Percentiles rank a stretch among this genome's conserved stretches.
Conservation (phyloP, 495 filamentous ascomycete genomes). For the Neurospora africana region DNA sequence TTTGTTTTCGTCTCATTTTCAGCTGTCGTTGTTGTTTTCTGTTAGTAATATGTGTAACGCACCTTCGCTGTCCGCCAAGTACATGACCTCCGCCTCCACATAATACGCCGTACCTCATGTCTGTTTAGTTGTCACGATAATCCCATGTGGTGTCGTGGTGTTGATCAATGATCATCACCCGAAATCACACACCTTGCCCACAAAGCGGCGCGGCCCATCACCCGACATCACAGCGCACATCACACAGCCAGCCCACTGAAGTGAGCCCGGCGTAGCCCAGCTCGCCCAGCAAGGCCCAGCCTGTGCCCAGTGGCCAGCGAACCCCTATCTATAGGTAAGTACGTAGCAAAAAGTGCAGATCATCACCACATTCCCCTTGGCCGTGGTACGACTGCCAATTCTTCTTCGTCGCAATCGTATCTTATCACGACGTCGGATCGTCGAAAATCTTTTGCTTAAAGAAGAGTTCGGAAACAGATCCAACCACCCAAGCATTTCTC, state of each 20-base stretch:
- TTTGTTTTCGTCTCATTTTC: background rate
- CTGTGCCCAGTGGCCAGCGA: background rate
- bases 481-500: background rate
- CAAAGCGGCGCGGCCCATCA: background rate
- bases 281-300: background rate
- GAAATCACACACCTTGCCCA: background rate
- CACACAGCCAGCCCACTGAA: background rate
- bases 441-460: background rate
- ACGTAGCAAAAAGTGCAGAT: background rate
- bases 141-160: background rate
- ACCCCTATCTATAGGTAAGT: background rate
- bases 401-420: background rate
- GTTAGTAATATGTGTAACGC: background rate
- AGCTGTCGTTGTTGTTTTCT: background rate
- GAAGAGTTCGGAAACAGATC: background rate
- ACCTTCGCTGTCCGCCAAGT: background rate
- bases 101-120: background rate
- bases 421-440: background rate
- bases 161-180: background rate
- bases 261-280: background rate
- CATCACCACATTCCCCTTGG: background rate
- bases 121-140: background rate
- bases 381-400: background rate
- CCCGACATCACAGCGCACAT: background rate
- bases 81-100: background rate